A percentile compares a stretch with the other conserved stretches of the same genome.
These are phyloP conservation scores for Erucastrum elatum DNA, from an alignment of 345 rosid species.

Conservation along the genomic window DNA sequence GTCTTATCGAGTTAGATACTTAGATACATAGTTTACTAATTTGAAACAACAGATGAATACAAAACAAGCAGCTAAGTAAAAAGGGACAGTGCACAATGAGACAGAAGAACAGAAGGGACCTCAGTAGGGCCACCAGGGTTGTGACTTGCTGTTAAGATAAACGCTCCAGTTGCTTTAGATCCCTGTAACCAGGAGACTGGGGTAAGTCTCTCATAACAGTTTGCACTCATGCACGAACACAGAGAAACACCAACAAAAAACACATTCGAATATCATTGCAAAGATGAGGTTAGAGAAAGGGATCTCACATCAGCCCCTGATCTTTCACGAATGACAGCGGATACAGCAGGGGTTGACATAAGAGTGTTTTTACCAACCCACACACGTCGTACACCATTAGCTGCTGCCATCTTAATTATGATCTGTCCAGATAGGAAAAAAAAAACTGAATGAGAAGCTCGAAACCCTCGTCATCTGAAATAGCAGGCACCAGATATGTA, in stretches of 20 bases:
- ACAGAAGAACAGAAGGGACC: conserved; percentile 45
- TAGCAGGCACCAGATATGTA: background rate
- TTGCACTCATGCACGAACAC: background rate
- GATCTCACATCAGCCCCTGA: conserved; percentile 68
- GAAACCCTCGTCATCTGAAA: background rate
- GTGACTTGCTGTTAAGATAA: conserved; percentile 97
- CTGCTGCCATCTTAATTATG: conserved; percentile 91
- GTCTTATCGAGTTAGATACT: background rate
- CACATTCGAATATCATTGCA: background rate
- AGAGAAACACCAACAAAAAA: conserved; percentile 7
- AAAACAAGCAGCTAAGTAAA: background rate
- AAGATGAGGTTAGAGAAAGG: conserved; percentile 6
- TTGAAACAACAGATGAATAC: too few relatives aligned
- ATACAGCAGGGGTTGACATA: conserved; percentile 97
- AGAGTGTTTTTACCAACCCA: conserved; percentile 93
- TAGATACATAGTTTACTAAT: too few relatives aligned
- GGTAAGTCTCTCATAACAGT: conserved; percentile 16
- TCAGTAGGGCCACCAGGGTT: conserved; percentile 97
- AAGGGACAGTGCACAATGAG: background rate
- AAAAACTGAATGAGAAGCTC: background rate
- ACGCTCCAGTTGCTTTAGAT: conserved; percentile 84
- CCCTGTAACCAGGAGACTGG: conserved; percentile 56
- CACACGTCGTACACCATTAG: conserved; percentile 86
- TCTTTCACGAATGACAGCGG: conserved; percentile 91
- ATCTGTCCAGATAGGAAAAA: conserved; percentile 54